These are phyloP conservation scores for Ascobolus immersus DNA, from an alignment of 495 filamentous ascomycete genomes.

Conservation along the genomic window DNA sequence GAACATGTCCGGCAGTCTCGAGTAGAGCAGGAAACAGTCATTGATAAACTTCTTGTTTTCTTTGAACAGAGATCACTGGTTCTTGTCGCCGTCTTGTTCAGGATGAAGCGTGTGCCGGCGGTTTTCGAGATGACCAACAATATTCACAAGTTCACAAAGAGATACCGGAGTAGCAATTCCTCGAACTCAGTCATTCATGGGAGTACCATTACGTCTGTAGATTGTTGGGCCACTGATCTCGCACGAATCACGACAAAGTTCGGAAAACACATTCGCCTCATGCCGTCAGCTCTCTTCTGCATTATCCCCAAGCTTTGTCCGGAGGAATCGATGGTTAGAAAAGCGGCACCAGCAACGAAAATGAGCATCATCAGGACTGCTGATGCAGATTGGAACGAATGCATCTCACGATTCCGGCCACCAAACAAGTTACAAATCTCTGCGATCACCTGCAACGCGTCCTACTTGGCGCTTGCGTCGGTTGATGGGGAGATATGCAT, in stretches of 20 bases:
- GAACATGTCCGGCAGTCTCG: not conserved
- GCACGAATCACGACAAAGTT: conserved; percentile 8
- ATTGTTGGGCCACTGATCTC: conserved; percentile 21
- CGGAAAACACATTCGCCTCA: conserved; percentile 2
- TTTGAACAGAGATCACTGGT: conserved; percentile 4
- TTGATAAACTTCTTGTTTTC: not conserved
- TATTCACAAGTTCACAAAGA: not conserved
- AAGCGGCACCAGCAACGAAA: conserved; percentile 2
- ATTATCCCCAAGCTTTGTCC: conserved; percentile 6
- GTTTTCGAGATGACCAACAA: not conserved
- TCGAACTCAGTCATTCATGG: not conserved
- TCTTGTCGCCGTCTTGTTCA: conserved; percentile 2
- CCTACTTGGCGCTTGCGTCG: no score
- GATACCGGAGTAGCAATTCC: not conserved
- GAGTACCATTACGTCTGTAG: conserved; percentile 12
- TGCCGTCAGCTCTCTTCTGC: conserved; percentile 1
- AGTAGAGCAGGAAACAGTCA: not conserved
- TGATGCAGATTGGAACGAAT: conserved; percentile 2
- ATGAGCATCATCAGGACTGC: conserved; percentile 3
- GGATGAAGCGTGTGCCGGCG: not conserved
- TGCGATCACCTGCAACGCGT: not conserved
- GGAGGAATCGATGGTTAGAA: not conserved
- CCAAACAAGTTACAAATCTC: conserved; percentile 1
- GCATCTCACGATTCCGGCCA: conserved; percentile 1
- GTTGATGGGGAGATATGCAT: no score